phyloP scores from a whole-genome alignment of 2,329 filamentous ascomycete genomes.

The Ilyonectria destructans region DNA sequence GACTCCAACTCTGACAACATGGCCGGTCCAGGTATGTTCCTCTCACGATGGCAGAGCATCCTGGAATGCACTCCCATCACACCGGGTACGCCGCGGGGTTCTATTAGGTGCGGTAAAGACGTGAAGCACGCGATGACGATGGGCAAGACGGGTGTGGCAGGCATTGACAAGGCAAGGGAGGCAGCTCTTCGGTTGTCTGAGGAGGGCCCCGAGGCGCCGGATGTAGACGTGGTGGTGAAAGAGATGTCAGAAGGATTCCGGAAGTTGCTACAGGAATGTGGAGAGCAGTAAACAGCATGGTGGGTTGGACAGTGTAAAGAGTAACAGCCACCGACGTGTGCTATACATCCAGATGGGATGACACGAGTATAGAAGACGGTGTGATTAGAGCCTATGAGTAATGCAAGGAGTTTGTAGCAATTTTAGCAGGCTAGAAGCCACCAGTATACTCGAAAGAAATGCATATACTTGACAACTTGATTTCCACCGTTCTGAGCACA shows the following conservation, averaged over 20 bases:
- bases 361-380: background rate
- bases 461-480: background rate
- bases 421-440: too few relatives aligned
- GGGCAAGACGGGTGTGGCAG: conserved; percentile 61
- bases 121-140: conserved; percentile 62
- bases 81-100: conserved; percentile 68
- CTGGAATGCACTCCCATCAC: conserved; percentile 81
- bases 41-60: conserved; percentile 80
- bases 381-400: background rate
- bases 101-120: conserved; percentile 68
- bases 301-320: background rate
- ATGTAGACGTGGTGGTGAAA: conserved; percentile 61
- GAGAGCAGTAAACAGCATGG: conserved; percentile 11
- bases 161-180: conserved; percentile 46
- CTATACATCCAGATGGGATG: background rate
- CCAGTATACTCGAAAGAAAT: background rate
- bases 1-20: conserved; percentile 53
- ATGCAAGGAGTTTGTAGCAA: background rate
- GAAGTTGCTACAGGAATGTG: conserved; percentile 49
- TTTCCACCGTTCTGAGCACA: background rate
- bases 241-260: conserved; percentile 59
- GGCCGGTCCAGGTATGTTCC: conserved; percentile 80
- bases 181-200: conserved; percentile 44
- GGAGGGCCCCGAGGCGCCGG: conserved; percentile 56
- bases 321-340: background rate